Evolutionary conservation across 2,329 filamentous ascomycete species (phyloP).

Genomic region (Magnaporthales sp.): DNA sequence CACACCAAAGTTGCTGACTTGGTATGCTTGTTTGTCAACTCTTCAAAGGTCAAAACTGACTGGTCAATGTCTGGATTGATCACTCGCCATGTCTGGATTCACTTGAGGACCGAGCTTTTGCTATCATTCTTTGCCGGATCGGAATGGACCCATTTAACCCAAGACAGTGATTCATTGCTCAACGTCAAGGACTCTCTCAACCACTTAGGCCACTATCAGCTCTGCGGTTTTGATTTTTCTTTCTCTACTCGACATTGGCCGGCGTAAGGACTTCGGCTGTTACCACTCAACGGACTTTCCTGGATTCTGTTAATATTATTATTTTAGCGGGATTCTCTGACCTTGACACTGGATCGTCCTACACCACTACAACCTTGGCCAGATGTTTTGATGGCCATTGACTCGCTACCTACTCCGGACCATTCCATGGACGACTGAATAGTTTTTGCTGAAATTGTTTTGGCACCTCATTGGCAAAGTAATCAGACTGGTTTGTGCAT

Average conservation of each 20-base stretch:
- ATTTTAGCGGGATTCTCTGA: background rate
- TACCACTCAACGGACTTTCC: background rate
- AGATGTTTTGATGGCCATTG: background rate
- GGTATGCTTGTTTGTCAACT: background rate
- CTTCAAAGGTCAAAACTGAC: background rate
- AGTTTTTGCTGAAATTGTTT: background rate
- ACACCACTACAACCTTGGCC: background rate
- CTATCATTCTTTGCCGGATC: background rate
- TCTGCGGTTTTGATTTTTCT: background rate
- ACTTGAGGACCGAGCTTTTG: background rate
- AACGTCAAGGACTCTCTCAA: background rate
- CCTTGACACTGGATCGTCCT: background rate
- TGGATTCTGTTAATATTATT: background rate
- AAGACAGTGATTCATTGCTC: background rate
- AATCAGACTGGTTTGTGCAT: constrained; percentile 9
- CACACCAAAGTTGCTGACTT: background rate
- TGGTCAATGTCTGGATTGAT: background rate
- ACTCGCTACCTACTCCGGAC: background rate
- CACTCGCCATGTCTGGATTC: background rate
- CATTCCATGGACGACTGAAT: background rate
- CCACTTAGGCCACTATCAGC: background rate
- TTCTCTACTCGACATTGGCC: background rate
- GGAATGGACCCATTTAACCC: background rate
- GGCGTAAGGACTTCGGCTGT: background rate
- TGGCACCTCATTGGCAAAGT: background rate